These are phyloP conservation scores for Geotrichum candidum DNA, from an alignment of 1,139 yeast species.

Conservation along the genomic window DNA sequence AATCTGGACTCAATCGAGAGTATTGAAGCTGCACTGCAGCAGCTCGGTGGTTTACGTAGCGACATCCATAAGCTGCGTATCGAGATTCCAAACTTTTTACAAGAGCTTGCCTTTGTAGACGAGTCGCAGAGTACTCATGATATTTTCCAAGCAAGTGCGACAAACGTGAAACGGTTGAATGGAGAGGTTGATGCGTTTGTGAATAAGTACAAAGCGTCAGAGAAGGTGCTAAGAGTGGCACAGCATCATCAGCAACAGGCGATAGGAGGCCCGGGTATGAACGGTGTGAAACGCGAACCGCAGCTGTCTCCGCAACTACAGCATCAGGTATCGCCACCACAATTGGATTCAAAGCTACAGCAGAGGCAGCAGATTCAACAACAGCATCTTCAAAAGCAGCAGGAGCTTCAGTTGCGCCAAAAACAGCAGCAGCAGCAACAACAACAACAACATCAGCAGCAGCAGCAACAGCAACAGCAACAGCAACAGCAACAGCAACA, in stretches of 20 bases:
- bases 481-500: background rate
- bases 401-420: background rate
- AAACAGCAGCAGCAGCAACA: background rate
- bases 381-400: background rate
- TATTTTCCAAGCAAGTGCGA: constrained; percentile 15
- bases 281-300: background rate
- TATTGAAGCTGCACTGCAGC: constrained; percentile 5
- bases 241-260: background rate
- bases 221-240: background rate
- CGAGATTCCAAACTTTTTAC: constrained; percentile 23
- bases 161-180: constrained; percentile 15
- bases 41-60: background rate
- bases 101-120: constrained; percentile 24
- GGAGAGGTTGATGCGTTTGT: constrained; percentile 17
- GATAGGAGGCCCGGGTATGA: background rate
- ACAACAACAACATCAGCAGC: background rate
- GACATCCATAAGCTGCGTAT: constrained; percentile 23
- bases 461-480: background rate
- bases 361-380: background rate
- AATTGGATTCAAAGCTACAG: background rate
- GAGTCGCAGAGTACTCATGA: constrained; percentile 21
- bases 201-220: background rate
- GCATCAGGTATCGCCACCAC: background rate
- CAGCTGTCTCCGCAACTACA: background rate
- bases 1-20: constrained; percentile 9